Evolutionary conservation across 2,329 filamentous ascomycete genomes (phyloP).

Genomic region (Xylariaceae sp.): DNA sequence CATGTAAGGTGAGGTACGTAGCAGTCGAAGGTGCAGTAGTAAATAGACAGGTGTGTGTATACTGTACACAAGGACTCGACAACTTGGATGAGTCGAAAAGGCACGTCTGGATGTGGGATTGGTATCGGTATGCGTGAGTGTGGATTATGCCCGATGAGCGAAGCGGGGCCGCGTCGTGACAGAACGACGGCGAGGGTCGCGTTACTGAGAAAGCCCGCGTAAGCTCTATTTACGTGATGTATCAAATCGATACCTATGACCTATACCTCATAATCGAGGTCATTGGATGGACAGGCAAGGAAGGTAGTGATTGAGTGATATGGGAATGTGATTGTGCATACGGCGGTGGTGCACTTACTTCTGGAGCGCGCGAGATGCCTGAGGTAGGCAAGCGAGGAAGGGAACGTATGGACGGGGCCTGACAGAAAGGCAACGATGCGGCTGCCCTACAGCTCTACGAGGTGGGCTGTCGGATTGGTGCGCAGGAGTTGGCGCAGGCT

Average conservation of each 20-base stretch:
- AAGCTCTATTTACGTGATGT: too few relatives aligned
- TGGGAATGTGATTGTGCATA: too few relatives aligned
- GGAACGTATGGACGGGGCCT: not conserved
- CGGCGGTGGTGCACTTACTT: too few relatives aligned
- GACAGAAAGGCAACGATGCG: slow-evolving; percentile 1
- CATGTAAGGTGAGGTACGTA: too few relatives aligned
- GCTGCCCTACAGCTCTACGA: not conserved
- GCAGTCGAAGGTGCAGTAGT: too few relatives aligned
- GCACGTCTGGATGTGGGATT: not conserved
- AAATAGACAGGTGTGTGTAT: slow-evolving; percentile 1
- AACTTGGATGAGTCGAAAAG: not conserved
- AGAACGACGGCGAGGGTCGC: slow-evolving; percentile 29
- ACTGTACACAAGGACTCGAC: not conserved
- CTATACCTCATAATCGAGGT: too few relatives aligned
- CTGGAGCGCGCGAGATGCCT: too few relatives aligned
- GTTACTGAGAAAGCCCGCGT: slow-evolving; percentile 20
- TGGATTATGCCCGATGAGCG: slow-evolving; percentile 8
- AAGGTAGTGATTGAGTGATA: too few relatives aligned
- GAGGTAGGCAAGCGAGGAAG: not conserved
- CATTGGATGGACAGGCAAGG: too few relatives aligned
- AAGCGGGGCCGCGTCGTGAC: slow-evolving; percentile 18
- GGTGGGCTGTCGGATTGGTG: too few relatives aligned
- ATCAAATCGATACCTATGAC: too few relatives aligned
- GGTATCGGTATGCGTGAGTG: slow-evolving; percentile 16
- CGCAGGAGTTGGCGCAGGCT: slow-evolving; percentile 6